phyloP scores from a whole-genome alignment of 768 basidiomycete species.

The Termitomyces sp. region DNA sequence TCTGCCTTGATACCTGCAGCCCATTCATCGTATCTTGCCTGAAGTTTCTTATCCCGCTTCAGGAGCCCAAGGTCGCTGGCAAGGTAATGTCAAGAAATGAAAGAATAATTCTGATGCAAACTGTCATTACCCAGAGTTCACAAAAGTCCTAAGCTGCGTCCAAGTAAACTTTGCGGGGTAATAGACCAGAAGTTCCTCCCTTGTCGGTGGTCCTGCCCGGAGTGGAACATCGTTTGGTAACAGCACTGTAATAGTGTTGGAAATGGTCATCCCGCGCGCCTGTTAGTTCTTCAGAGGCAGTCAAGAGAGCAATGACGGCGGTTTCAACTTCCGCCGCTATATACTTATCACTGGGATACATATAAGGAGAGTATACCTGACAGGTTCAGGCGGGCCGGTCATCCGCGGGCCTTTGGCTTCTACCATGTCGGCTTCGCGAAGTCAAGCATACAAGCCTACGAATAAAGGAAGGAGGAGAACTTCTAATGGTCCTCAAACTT shows the following conservation, averaged over 20 bases:
- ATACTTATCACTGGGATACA: no score
- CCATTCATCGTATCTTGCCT: slow-evolving; percentile 64
- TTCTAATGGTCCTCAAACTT: not conserved
- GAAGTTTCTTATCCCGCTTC: slow-evolving; percentile 66
- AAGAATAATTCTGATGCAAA: not conserved
- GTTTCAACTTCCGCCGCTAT: no score
- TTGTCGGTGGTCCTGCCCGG: slow-evolving; percentile 59
- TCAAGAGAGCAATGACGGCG: not conserved
- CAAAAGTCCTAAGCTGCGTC: slow-evolving; percentile 67
- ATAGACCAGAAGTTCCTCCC: slow-evolving; percentile 55
- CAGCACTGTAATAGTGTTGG: not conserved
- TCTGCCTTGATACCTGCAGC: slow-evolving; percentile 41
- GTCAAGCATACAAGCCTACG: slow-evolving; percentile 1
- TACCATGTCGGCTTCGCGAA: slow-evolving; percentile 12
- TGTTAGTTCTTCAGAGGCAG: no score
- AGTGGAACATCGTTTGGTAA: slow-evolving; percentile 28
- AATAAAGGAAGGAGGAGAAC: slow-evolving; percentile 9
- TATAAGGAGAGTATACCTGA: no score
- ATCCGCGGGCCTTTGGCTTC: not conserved
- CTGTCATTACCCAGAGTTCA: slow-evolving; percentile 63
- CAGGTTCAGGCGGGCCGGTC: not conserved
- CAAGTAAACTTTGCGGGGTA: slow-evolving; percentile 78
- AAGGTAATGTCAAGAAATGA: not conserved
- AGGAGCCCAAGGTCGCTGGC: slow-evolving; percentile 75
- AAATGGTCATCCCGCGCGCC: slow-evolving; percentile 5